Base-by-base conservation (phyloP, 768 basidiomycete species). In the Dentipellis sp. region DNA sequence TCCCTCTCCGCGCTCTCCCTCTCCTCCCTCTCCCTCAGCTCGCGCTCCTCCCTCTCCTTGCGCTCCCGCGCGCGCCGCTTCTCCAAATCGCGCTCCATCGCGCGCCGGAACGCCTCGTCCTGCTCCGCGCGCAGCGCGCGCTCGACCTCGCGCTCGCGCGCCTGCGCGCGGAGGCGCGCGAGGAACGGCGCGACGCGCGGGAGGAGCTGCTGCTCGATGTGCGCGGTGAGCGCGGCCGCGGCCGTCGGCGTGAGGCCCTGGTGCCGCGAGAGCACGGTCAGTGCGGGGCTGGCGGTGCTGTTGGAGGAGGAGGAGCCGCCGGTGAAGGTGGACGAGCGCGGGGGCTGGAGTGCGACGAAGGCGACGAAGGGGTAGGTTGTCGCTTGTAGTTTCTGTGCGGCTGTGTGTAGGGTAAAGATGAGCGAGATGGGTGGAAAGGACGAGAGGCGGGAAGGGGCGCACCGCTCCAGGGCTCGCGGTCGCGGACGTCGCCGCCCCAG, bases 341-440 rank as follows among this genome's bases (percentile, higher is more conserved):
- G 79, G 0, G 91, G 85, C 65, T 97, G 91, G 50, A 97, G 80
- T 1, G 94, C 86, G 50, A 97, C 68, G 69, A 97, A 99, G 1
- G 91, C 90, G 50, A 99, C 77, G 59, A 94, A 94, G 0, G 95
- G 97, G 64, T 88, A 97, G 0, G 94, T 92, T 1, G 94, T 93
- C 2, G 86, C 86, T 65, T 90, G 84, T 0, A 97, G 73, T 66
- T 88, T 90, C 64, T 86, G 80, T 11, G 83, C 74, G 29, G 73
- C 88, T 75, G 72, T n/a, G 14, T 59, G 40, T 50, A 58, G 39
- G 23, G 37, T 37, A 16, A 42, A 29, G 36, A 50, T 48, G 48
- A 7, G 36, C 14, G 10, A 50, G n/a, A 22, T 34, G 1, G 11
- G 1, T 0, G 34, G 16, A 29, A 52, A 21, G 17, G 57, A 29